Percentiles rank a stretch among this genome's conserved stretches.
Evolutionary conservation across 2,329 filamentous ascomycete species (phyloP).

Genomic region (Aspergillus sp.): DNA sequence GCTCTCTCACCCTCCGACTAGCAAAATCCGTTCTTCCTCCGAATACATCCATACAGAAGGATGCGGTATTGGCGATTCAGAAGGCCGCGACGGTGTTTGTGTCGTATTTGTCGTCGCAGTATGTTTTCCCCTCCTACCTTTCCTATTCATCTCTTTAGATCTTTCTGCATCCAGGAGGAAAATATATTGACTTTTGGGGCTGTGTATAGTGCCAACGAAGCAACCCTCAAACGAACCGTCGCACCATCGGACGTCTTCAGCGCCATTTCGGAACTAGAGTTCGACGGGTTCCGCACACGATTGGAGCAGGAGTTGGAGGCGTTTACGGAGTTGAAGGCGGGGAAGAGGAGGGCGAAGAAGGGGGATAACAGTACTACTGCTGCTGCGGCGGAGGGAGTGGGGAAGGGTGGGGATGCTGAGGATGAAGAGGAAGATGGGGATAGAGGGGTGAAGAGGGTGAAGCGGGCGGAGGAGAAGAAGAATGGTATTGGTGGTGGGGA

Average conservation of each 20-base stretch:
- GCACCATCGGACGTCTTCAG: conserved; percentile 62
- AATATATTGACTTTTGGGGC: conserved; percentile 4
- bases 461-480: conserved; percentile 24
- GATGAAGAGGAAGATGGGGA: conserved; percentile 28
- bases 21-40: conserved; percentile 65
- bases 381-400: conserved; percentile 16
- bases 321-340: conserved; percentile 47
- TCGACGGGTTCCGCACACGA: conserved; percentile 59
- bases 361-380: conserved; percentile 29
- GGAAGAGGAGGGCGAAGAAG: conserved; percentile 50
- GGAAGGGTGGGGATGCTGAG: conserved; percentile 21
- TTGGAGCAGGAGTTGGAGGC: conserved; percentile 61
- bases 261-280: conserved; percentile 62
- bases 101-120: conserved; percentile 63
- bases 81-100: conserved; percentile 69
- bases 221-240: conserved; percentile 64
- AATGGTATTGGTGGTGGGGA: conserved; percentile 28
- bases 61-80: conserved; percentile 64
- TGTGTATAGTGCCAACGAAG: conserved; percentile 57
- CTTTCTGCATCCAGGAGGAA: neutral
- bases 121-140: conserved; percentile 26
- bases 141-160: neutral
- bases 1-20: conserved; percentile 62
- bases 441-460: conserved; percentile 20
- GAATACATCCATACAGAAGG: conserved; percentile 67